These are phyloP conservation scores for Syzygium grande DNA, from an alignment of 345 rosid species.

Conservation along the genomic window DNA sequence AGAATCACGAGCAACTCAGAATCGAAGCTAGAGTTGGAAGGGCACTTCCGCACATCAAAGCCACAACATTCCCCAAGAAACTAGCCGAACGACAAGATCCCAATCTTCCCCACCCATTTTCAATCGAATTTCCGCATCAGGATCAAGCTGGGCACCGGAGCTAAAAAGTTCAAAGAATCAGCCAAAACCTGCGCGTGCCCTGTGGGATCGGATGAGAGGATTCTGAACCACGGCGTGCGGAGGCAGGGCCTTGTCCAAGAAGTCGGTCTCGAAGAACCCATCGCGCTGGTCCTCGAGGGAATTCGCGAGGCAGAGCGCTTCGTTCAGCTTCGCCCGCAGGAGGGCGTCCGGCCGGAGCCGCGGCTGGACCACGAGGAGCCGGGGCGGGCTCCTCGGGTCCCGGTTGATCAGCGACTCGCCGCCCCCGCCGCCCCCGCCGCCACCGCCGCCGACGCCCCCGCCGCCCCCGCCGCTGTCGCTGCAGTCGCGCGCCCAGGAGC, in stretches of 20 bases:
- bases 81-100: background rate
- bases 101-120: background rate
- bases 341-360: conserved; percentile 54
- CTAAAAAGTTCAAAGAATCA: background rate
- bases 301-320: conserved; percentile 84
- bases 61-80: background rate
- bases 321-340: conserved; percentile 80
- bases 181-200: conserved; percentile 55
- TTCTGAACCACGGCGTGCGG: conserved; percentile 81
- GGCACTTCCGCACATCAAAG: background rate
- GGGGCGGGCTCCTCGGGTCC: conserved; percentile 64
- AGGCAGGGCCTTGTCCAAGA: conserved; percentile 63
- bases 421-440: background rate
- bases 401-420: conserved; percentile 35
- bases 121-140: background rate
- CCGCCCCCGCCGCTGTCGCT: background rate
- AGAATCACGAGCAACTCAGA: background rate
- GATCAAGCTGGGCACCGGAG: background rate
- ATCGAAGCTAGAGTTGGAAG: background rate
- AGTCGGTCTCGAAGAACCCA: conserved; percentile 63
- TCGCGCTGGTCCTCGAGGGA: conserved; percentile 93
- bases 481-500: conserved; percentile 9
- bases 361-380: conserved; percentile 88
- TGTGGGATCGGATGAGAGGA: conserved; percentile 52
- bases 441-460: background rate